These are phyloP conservation scores for Halenospora varia DNA, from an alignment of 495 filamentous ascomycete genomes.

Conservation along the genomic window DNA sequence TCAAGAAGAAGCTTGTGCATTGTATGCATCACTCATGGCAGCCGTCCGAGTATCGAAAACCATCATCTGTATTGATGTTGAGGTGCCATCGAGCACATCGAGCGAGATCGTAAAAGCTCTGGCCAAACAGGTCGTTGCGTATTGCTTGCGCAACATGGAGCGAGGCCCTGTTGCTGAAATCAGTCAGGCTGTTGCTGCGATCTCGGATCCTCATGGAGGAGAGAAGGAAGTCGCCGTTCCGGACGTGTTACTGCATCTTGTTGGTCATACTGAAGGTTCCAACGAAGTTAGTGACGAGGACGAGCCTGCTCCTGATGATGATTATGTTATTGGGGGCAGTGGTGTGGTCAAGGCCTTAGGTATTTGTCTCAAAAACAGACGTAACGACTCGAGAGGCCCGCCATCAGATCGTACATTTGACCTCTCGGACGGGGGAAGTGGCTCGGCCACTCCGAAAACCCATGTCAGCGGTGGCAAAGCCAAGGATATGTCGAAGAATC, in stretches of 20 bases:
- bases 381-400: conserved; percentile 47
- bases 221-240: conserved; percentile 44
- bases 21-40: conserved; percentile 88
- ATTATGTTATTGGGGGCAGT: conserved; percentile 94
- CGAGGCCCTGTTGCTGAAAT: conserved; percentile 42
- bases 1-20: conserved; percentile 89
- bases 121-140: conserved; percentile 89
- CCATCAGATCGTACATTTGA: conserved; percentile 33
- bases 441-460: conserved; percentile 21
- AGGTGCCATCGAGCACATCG: conserved; percentile 71
- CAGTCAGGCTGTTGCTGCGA: conserved; percentile 26
- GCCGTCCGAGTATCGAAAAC: conserved; percentile 80
- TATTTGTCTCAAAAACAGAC: conserved; percentile 79
- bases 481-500: conserved; percentile 86
- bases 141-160: conserved; percentile 90
- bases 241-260: conserved; percentile 50
- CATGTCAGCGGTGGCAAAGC: conserved; percentile 56
- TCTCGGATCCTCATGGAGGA: conserved; percentile 26
- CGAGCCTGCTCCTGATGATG: conserved; percentile 76
- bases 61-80: conserved; percentile 87
- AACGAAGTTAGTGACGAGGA: conserved; percentile 57
- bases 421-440: conserved; percentile 11
- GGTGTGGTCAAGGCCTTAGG: conserved; percentile 92
- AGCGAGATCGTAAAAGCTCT: conserved; percentile 89
- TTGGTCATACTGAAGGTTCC: conserved; percentile 53